These are phyloP conservation scores for Pseudocercospora fijiensis DNA, from an alignment of 2,329 filamentous ascomycete genomes.

Conservation along the genomic window DNA sequence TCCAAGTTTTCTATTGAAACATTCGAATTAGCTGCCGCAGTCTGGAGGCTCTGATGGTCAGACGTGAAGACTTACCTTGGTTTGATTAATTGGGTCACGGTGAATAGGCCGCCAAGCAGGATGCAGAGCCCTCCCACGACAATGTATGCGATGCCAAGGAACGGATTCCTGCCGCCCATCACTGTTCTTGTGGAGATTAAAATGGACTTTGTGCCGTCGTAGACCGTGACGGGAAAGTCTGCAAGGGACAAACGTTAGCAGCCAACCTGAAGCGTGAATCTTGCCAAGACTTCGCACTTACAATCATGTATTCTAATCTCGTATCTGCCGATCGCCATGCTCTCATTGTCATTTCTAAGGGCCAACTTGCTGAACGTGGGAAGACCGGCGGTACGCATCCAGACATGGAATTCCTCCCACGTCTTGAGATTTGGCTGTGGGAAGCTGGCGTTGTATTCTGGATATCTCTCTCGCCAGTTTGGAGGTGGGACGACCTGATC, in stretches of 20 bases:
- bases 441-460: constrained; percentile 63
- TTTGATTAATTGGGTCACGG: constrained; percentile 84
- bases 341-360: constrained; percentile 70
- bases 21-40: constrained; percentile 14
- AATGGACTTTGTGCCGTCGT: constrained; percentile 85
- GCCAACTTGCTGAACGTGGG: constrained; percentile 94
- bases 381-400: constrained; percentile 96
- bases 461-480: constrained; percentile 75
- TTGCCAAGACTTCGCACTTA: constrained; percentile 52
- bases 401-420: constrained; percentile 89
- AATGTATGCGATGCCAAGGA: constrained; percentile 93
- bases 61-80: constrained; percentile 67
- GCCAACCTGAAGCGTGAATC: constrained; percentile 13
- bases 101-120: constrained; percentile 82
- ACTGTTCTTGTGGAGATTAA: constrained; percentile 86
- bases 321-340: constrained; percentile 72
- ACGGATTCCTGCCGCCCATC: constrained; percentile 92
- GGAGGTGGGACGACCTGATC: constrained; percentile 74
- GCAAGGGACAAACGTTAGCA: constrained; percentile 20
- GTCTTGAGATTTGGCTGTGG: constrained; percentile 70
- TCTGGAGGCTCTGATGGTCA: neutral
- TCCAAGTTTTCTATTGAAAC: constrained; percentile 74
- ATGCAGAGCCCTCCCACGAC: constrained; percentile 93
- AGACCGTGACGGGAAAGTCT: constrained; percentile 75
- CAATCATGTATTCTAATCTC: constrained; percentile 72